Percentiles rank a stretch among this genome's conserved stretches.
phyloP scores from a whole-genome alignment of 1,139 yeast species.

The Suhomyces guaymorum region DNA sequence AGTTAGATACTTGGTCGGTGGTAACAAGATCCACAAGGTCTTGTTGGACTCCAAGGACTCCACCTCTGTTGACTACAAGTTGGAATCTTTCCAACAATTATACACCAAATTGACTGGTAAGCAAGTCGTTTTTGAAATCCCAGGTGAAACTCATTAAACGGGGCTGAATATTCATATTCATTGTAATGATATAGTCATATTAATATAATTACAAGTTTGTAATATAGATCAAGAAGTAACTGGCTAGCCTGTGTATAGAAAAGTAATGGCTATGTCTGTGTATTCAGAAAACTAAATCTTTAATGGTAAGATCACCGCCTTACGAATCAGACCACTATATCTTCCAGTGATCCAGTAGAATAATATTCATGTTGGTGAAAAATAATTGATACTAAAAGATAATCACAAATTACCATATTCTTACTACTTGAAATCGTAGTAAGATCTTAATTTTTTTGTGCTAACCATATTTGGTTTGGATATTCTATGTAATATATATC shows the following conservation, averaged over 20 bases:
- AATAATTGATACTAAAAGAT: no score
- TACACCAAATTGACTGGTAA: conserved; percentile 99
- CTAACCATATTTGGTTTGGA: not conserved
- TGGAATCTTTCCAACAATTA: conserved; percentile 98
- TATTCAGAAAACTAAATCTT: no score
- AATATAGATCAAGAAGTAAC: conserved; percentile 1
- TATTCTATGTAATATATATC: no score
- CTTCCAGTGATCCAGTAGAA: no score
- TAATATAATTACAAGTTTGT: conserved; percentile 10
- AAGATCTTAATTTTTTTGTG: not conserved
- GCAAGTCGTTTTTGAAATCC: conserved; percentile 98
- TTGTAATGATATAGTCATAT: conserved; percentile 11
- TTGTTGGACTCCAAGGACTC: conserved; percentile 98
- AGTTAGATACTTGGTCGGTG: conserved; percentile 98
- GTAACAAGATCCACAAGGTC: conserved; percentile 97
- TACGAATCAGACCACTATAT: no score
- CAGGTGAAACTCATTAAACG: conserved; percentile 56
- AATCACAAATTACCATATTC: no score
- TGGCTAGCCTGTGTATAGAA: not conserved
- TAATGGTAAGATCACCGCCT: no score
- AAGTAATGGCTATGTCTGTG: no score
- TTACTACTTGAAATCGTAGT: no score
- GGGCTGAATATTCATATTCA: conserved; percentile 7
- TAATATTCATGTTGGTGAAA: no score
- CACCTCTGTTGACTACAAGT: conserved; percentile 96